A percentile compares a stretch with the other conserved stretches of the same genome.
Evolutionary conservation across 768 basidiomycete genomes (phyloP).

Genomic region (Pluteus cervinus): DNA sequence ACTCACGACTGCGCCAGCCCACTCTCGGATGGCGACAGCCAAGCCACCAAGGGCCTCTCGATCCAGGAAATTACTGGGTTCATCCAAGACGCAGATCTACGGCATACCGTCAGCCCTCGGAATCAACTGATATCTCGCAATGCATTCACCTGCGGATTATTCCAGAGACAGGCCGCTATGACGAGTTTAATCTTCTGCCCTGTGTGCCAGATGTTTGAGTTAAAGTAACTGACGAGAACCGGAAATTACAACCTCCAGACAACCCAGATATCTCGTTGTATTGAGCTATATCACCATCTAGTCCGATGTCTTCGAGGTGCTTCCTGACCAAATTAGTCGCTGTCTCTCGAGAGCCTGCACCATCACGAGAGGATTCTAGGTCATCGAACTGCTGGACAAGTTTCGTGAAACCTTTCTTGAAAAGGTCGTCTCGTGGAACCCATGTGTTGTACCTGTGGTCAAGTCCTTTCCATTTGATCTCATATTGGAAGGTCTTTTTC

Average conservation of each 20-base stretch:
- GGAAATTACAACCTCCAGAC: slow-evolving; percentile 62
- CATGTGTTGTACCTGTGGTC: slow-evolving; percentile 89
- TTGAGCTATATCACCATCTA: slow-evolving; percentile 96
- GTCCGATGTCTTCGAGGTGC: slow-evolving; percentile 90
- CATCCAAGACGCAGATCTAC: slow-evolving; percentile 74
- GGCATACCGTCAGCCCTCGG: background rate
- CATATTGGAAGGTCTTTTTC: slow-evolving; percentile 94
- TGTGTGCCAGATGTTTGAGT: slow-evolving; percentile 20
- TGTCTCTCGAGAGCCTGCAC: slow-evolving; percentile 89
- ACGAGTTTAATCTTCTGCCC: slow-evolving; percentile 97
- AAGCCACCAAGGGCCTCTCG: slow-evolving; percentile 93
- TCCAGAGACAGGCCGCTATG: slow-evolving; percentile 93
- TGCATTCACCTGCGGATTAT: slow-evolving; percentile 75
- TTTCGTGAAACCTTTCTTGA: slow-evolving; percentile 85
- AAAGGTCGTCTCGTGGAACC: slow-evolving; percentile 82
- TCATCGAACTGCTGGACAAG: slow-evolving; percentile 94
- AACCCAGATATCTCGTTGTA: slow-evolving; percentile 95
- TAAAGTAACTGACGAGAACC: slow-evolving; percentile 5
- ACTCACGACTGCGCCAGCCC: slow-evolving; percentile 85
- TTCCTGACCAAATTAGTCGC: slow-evolving; percentile 76
- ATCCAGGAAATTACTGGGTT: slow-evolving; percentile 96
- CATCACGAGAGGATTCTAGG: slow-evolving; percentile 91
- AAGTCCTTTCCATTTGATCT: slow-evolving; percentile 79
- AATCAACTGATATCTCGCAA: slow-evolving; percentile 2
- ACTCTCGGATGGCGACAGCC: slow-evolving; percentile 91